Conservation (phyloP, 169 alveolate genomes). For the Eimeria sp. region DNA sequence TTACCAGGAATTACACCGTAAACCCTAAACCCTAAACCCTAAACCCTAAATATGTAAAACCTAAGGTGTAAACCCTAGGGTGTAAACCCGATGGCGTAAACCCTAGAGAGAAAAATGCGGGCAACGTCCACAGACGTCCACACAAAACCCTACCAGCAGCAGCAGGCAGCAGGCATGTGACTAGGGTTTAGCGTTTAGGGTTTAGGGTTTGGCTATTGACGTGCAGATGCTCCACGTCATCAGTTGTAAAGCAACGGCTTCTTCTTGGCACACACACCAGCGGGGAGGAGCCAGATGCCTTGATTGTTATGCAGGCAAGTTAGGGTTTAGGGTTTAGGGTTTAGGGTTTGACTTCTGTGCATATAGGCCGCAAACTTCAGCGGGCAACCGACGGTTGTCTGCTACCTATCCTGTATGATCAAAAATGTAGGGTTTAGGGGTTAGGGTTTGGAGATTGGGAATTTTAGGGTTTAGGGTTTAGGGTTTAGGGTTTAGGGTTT, state of each 20-base stretch:
- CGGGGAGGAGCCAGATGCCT: slow-evolving; percentile 48
- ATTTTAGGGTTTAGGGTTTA: slow-evolving; percentile 27
- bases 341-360: neutral
- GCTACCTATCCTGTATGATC: too few species aligned
- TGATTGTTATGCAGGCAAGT: slow-evolving; percentile 46
- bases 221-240: slow-evolving; percentile 15
- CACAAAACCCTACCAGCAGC: too few species aligned
- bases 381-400: too few species aligned
- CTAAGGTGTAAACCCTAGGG: neutral
- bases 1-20: neutral
- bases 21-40: slow-evolving; percentile 34
- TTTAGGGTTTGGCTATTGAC: neutral
- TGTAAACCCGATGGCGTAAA: neutral
- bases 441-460: too few species aligned
- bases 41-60: neutral
- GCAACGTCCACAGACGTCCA: too few species aligned
- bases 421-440: neutral
- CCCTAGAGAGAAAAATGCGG: neutral
- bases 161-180: too few species aligned
- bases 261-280: slow-evolving; percentile 71
- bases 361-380: neutral
- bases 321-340: slow-evolving; percentile 15
- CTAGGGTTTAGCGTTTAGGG: slow-evolving; percentile 21
- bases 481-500: slow-evolving; percentile 57
- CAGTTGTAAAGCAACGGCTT: slow-evolving; percentile 43